Evolutionary conservation across 768 basidiomycete species (phyloP), one percentile per base, ranked within the genome.

Genomic region (Pleurotus citrinopileatus): DNA sequence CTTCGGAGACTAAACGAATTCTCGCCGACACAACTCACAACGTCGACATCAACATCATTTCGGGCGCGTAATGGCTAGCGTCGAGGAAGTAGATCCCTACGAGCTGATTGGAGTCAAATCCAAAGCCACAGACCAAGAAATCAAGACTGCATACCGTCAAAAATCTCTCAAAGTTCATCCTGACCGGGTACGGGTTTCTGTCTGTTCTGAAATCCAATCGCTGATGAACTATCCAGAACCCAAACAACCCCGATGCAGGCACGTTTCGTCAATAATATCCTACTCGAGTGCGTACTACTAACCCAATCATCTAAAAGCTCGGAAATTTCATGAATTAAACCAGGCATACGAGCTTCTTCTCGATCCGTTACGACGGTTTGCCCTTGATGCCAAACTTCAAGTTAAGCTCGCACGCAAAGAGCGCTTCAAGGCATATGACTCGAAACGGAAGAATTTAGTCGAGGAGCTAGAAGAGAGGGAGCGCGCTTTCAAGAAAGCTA

Each of bases 141-240:
- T 94, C 51, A 78, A 81, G 54, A 89, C 84, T 2, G 89, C 91
- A 0, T 94, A 92, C 60, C 79, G 91, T 36, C 78, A 89, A 55
- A 76, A 82, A 25, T 92, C 91, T 1, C 76, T 91, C 61, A 92
- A 91, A 72, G 89, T 92, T 29, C 91, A 94, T 70, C 91, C 91
- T 25, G 91, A 93, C 64, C 81, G 89, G 63, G 91, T 91, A 59
- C 57, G 81, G 57, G 57, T 23, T 17, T 29, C 8, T 37, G 42
- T 19, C 32, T 36, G 42, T 20, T 34, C 22, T 47, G n/a, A 32
- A 26, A 60, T 57, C 48, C 29, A 57, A 42, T 58, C 56, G 27
- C 44, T 23, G 29, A 61, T 63, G n/a, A 58, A 34, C 47, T 34
- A 57, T 60, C 3, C 67, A 91, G 88, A 91, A 91, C 58, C 83